Conservation (phyloP, 306 rosid genomes). For the Pyrus communis region DNA sequence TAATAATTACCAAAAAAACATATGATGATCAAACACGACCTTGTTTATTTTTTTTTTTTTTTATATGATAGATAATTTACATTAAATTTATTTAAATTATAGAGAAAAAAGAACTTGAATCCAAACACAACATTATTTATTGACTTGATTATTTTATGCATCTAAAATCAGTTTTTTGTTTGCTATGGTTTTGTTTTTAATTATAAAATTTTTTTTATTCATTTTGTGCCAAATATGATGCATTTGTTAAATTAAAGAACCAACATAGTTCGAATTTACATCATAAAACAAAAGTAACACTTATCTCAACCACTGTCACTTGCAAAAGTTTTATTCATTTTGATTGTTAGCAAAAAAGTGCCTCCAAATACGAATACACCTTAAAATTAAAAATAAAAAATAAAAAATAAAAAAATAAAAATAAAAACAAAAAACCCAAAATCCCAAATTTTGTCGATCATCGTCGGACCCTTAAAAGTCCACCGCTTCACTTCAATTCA, state of each 20-base stretch:
- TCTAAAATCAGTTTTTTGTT: not conserved
- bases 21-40: too few species aligned
- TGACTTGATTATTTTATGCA: not conserved
- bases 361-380: not conserved
- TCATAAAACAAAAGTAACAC: fast-evolving
- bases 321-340: too few species aligned
- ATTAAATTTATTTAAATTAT: too few species aligned
- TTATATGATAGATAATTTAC: too few species aligned
- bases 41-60: too few species aligned
- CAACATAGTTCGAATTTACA: fast-evolving
- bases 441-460: not conserved
- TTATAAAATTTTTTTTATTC: too few species aligned
- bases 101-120: too few species aligned
- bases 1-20: too few species aligned
- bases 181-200: not conserved
- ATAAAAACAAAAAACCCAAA: not conserved
- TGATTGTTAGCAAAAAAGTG: not conserved
- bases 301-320: fast-evolving
- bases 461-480: not conserved
- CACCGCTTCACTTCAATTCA: conserved; percentile 1
- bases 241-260: too few species aligned
- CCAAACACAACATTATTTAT: too few species aligned
- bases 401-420: too few species aligned
- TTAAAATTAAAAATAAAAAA: not conserved
- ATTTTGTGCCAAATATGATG: too few species aligned